Percentiles rank a stretch among this genome's conserved stretches.
phyloP scores from a whole-genome alignment of 495 filamentous ascomycete species.

The Penicillium antarcticum region DNA sequence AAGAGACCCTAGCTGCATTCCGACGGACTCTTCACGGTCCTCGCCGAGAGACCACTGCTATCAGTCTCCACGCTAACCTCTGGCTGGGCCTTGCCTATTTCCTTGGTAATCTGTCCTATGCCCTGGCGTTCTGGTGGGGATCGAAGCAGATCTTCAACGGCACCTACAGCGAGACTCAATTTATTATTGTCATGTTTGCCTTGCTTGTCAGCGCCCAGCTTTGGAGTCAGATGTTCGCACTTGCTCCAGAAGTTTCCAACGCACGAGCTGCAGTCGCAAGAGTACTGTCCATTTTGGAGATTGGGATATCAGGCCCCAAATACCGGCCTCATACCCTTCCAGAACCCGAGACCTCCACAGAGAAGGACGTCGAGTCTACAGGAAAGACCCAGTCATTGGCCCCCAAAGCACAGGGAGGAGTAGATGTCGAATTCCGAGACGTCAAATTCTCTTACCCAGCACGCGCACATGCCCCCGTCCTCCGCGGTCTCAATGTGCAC shows the following conservation, averaged over 20 bases:
- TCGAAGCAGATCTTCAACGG: constrained; percentile 53
- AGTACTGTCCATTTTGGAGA: too few species aligned
- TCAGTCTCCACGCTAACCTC: constrained; percentile 35
- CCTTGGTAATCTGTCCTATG: constrained; percentile 54
- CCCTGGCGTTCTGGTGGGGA: constrained; percentile 68
- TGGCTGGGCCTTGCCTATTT: constrained; percentile 39
- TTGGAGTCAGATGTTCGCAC: constrained; percentile 62
- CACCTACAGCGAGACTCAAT: constrained; percentile 54
- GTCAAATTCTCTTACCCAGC: constrained; percentile 48
- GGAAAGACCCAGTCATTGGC: not conserved
- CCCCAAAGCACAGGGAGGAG: constrained; percentile 7
- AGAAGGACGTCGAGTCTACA: constrained; percentile 2
- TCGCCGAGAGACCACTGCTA: constrained; percentile 42
- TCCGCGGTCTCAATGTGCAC: constrained; percentile 43
- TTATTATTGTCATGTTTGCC: constrained; percentile 64
- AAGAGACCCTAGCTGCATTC: constrained; percentile 32
- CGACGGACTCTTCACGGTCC: constrained; percentile 33
- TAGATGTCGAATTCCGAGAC: constrained; percentile 45
- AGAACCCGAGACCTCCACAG: constrained; percentile 6
- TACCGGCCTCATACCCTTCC: too few species aligned
- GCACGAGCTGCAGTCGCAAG: constrained; percentile 21
- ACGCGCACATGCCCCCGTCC: constrained; percentile 40
- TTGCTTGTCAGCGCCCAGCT: constrained; percentile 58
- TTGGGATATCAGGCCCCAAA: too few species aligned
- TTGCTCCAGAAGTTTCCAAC: constrained; percentile 59